Percentiles rank a stretch among this genome's conserved stretches.
These are phyloP conservation scores for Cladosporium phlei DNA, from an alignment of 2,329 filamentous ascomycete genomes.

Conservation along the genomic window DNA sequence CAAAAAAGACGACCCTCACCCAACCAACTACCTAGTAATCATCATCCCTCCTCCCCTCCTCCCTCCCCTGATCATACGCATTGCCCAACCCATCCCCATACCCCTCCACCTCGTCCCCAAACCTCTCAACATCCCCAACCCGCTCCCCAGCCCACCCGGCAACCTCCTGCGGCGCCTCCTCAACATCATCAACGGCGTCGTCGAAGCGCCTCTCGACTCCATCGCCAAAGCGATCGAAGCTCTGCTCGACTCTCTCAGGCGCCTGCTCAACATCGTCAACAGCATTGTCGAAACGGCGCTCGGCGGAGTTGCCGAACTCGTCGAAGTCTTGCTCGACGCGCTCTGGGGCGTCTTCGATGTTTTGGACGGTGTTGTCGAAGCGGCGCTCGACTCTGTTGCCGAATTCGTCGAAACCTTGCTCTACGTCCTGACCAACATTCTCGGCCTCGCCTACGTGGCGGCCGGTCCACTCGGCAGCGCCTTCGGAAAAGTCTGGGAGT, in stretches of 20 bases:
- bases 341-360: slow-evolving; percentile 37
- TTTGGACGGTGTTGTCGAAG: too few species aligned
- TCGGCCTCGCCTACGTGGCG: slow-evolving; percentile 32
- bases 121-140: slow-evolving; percentile 42
- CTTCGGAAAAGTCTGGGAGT: slow-evolving; percentile 40
- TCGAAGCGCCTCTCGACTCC: slow-evolving; percentile 30
- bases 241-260: slow-evolving; percentile 29
- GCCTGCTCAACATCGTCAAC: slow-evolving; percentile 37
- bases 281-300: slow-evolving; percentile 29
- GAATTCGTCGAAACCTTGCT: too few species aligned
- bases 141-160: slow-evolving; percentile 36
- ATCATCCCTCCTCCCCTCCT: slow-evolving; percentile 29
- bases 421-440: too few species aligned
- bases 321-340: slow-evolving; percentile 31
- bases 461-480: slow-evolving; percentile 34
- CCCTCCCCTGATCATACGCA: slow-evolving; percentile 41
- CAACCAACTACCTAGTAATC: too few species aligned
- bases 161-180: slow-evolving; percentile 35
- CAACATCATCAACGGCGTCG: slow-evolving; percentile 30
- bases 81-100: slow-evolving; percentile 38
- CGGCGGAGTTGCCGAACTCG: slow-evolving; percentile 31
- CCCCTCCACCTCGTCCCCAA: slow-evolving; percentile 37
- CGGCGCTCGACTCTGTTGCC: too few species aligned
- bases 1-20: too few species aligned
- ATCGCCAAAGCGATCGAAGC: slow-evolving; percentile 32